Base-by-base conservation (phyloP, 306 rosid genomes). In the Glycine latifolia region DNA sequence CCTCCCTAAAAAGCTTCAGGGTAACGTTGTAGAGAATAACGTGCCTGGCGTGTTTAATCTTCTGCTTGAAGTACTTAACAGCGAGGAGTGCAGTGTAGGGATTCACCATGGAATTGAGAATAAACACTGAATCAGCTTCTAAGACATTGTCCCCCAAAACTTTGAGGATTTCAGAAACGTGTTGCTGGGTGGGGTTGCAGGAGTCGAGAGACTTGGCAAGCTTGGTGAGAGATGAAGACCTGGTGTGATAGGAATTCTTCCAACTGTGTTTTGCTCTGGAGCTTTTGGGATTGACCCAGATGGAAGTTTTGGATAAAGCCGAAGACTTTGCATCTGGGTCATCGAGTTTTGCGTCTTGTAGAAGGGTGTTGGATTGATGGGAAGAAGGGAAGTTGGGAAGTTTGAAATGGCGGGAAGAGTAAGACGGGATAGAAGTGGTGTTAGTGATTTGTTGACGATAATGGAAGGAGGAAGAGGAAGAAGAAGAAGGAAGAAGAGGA, bases 221-320 rank as follows among this genome's bases (percentile, higher is more conserved):
- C 73, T 81, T 83, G 20, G 78, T 48, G 75, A 92, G 91, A 77
- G 75, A 82, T 20, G 69, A 71, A 41, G 87, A 89, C 89, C 88
- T 87, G 62, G 85, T 26, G 31, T 85, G 84, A 47, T 83, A 72
- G 2, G 97, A 87, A n/a, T 81, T 82, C 33, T 80, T 76, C 77
- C 67, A 78, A 72, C 90, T 90, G 65, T 67, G 86, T 43, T 91
- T 83, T 13, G 92, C 89, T 83, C 89, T 90, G 82, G 91, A 84
- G 82, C 90, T 92, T 65, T 55, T 89, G 83, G 97, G 98, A 86
- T 92, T 94, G 83, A 94, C 94, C 95, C 97, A 90, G 75, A 86
- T 58, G 60, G 83, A 77, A 71, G 69, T 79, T 83, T 84, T 92
- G 10, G 89, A 73, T 2, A 89, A 82, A 67, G 92, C 48, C 7